These are phyloP conservation scores for Oryza australiensis DNA, from an alignment of 176 grass and related monocot species.

Conservation along the genomic window DNA sequence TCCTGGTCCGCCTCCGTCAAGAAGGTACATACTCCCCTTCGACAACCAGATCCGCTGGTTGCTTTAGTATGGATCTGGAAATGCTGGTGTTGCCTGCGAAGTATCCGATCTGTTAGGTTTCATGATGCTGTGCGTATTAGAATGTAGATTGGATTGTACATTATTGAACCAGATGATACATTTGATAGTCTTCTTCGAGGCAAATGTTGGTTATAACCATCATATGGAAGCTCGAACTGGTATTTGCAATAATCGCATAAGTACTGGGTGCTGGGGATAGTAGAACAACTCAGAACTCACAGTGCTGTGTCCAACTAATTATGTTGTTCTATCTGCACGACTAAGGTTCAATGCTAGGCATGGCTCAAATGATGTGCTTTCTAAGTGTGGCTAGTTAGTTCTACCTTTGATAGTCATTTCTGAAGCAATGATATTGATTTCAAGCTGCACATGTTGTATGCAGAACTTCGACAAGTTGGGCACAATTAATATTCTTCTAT, in stretches of 20 bases:
- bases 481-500: neutral
- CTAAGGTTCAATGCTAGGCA: neutral
- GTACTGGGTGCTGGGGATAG: neutral
- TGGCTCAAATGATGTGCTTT: neutral
- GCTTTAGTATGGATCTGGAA: neutral
- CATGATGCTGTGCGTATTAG: neutral
- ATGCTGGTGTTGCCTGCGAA: neutral
- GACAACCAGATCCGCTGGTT: conserved; percentile 15
- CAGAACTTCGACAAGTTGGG: neutral
- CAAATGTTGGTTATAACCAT: neutral
- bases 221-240: neutral
- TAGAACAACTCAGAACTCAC: neutral
- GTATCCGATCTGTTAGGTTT: neutral
- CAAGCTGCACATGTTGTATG: neutral
- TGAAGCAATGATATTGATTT: neutral
- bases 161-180: neutral
- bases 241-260: neutral
- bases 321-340: neutral
- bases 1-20: conserved; percentile 97
- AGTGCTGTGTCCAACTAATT: neutral
- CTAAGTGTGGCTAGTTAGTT: neutral
- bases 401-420: neutral
- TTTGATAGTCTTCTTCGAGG: neutral
- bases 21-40: conserved; percentile 52
- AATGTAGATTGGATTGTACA: neutral